Evolutionary conservation across 2,329 filamentous ascomycete species (phyloP), one percentile per base, ranked within the genome.

Genomic region (Epicoccum sorghinum): DNA sequence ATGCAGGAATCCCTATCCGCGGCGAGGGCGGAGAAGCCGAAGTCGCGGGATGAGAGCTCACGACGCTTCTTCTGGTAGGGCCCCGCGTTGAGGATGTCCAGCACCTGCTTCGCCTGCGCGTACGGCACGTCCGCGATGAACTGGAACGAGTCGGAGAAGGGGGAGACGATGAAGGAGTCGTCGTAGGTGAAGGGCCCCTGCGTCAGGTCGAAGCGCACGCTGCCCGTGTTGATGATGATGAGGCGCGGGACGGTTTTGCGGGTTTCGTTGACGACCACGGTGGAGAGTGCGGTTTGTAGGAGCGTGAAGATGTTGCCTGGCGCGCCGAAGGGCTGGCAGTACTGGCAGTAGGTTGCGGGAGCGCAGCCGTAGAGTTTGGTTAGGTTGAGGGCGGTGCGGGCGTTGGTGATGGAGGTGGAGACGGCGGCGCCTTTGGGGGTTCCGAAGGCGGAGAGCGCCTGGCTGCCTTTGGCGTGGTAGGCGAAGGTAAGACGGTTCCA

Each of bases 401-500:
- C 73, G 0, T 74, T 60, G 4, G 80, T 81, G 64, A 88, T 85
- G 7, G 80, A 75, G 3, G 71, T 61, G 0, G 82, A 82, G 3
- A 83, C 77, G 0, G 66, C 63, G 18, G 76, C 50, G 23, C 84
- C 84, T 8, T 78, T 71, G 24, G 71, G 62, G 7, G 78, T 81
- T 61, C 86, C 82, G 47, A 85, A 85, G 2, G 58, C 37, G 0
- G 73, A 75, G 41, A 67, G 65, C 35, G 73, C 64, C 41, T 82
- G 79, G 40, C 79, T 80, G 36, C 78, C 79, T n/a, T 76, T 71
- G 3, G 85, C 80, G 66, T 89, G 86, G 65, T 85, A 88, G 53
- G 82, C 79, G 62, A 89, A 88, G 0, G 85, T 86, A n/a, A 80
- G 75, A 4, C 85, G 80, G 69, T 89, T 89, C 82, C 85, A 89